Percentiles rank a stretch among this genome's conserved stretches.
phyloP scores from a whole-genome alignment of 768 basidiomycete genomes.

The Boletus rubropictus region DNA sequence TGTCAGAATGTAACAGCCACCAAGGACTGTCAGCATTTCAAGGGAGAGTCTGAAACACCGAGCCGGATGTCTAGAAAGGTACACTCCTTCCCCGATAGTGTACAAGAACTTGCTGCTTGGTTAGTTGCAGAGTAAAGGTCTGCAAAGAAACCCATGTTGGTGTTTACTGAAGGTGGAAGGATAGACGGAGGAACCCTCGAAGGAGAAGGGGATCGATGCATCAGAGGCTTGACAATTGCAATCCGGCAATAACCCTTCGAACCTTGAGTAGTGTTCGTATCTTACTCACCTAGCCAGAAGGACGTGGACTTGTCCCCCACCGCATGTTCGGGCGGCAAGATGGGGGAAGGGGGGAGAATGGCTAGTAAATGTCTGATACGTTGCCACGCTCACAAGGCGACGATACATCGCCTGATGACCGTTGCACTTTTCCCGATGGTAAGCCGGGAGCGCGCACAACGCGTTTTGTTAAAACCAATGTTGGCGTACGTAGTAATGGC shows the following conservation, averaged over 20 bases:
- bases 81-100: slow-evolving; percentile 62
- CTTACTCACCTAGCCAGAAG: slow-evolving; percentile 75
- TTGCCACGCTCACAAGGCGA: no score
- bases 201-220: slow-evolving; percentile 70
- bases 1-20: slow-evolving; percentile 64
- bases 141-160: slow-evolving; percentile 62
- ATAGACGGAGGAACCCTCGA: slow-evolving; percentile 79
- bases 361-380: no score
- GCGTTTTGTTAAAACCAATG: background rate
- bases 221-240: slow-evolving; percentile 54
- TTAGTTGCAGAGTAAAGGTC: slow-evolving; percentile 51
- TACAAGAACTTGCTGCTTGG: background rate
- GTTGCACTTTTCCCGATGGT: no score
- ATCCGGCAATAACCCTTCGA: background rate
- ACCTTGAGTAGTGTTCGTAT: background rate
- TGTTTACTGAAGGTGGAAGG: slow-evolving; percentile 72
- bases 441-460: slow-evolving; percentile 34
- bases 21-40: slow-evolving; percentile 75
- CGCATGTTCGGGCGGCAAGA: no score
- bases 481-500: no score
- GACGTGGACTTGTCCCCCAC: slow-evolving; percentile 62
- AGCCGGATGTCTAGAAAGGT: slow-evolving; percentile 82
- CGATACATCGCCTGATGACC: no score
- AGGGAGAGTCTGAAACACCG: slow-evolving; percentile 77
- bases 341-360: no score